Evolutionary conservation across 768 basidiomycete species (phyloP).

Genomic region (Leccinum olivaceopallidum): DNA sequence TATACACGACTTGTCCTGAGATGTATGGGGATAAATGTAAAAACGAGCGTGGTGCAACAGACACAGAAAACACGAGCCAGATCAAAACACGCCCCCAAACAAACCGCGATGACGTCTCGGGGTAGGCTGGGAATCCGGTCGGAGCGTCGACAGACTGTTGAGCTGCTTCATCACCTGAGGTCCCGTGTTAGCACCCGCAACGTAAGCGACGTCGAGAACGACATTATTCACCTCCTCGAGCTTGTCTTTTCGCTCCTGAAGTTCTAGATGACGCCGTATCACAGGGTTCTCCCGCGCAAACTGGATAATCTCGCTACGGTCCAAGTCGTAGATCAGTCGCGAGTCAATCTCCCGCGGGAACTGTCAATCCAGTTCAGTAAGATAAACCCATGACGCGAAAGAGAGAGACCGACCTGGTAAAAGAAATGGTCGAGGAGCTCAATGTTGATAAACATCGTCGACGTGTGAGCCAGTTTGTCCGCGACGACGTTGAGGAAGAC

Average conservation of each 20-base stretch:
- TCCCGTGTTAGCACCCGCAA: conserved; percentile 6
- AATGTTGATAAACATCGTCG: conserved; percentile 98
- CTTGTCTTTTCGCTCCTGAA: conserved; percentile 97
- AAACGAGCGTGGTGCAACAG: conserved; percentile 13
- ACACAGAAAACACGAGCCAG: conserved; percentile 6
- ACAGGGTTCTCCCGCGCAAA: conserved; percentile 96
- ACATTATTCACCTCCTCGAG: conserved; percentile 75
- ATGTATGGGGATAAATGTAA: neutral
- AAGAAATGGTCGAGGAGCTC: conserved; percentile 98
- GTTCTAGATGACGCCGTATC: conserved; percentile 84
- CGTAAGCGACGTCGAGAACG: neutral
- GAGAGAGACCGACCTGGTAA: conserved; percentile 69
- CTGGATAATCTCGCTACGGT: conserved; percentile 82
- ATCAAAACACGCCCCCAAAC: conserved; percentile 76
- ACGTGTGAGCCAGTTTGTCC: conserved; percentile 94
- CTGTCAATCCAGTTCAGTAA: conserved; percentile 38
- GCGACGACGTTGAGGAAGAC: conserved; percentile 96
- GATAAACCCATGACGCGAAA: neutral
- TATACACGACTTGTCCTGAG: conserved; percentile 13
- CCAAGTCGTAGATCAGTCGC: conserved; percentile 88
- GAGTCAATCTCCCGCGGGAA: conserved; percentile 99
- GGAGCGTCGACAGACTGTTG: conserved; percentile 86
- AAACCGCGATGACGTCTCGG: conserved; percentile 76
- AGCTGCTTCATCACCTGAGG: conserved; percentile 93
- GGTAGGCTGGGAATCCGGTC: conserved; percentile 75